A percentile compares a stretch with the other conserved stretches of the same genome.
Evolutionary conservation across 2,329 filamentous ascomycete genomes (phyloP).

Genomic region (Falciphora oryzae): DNA sequence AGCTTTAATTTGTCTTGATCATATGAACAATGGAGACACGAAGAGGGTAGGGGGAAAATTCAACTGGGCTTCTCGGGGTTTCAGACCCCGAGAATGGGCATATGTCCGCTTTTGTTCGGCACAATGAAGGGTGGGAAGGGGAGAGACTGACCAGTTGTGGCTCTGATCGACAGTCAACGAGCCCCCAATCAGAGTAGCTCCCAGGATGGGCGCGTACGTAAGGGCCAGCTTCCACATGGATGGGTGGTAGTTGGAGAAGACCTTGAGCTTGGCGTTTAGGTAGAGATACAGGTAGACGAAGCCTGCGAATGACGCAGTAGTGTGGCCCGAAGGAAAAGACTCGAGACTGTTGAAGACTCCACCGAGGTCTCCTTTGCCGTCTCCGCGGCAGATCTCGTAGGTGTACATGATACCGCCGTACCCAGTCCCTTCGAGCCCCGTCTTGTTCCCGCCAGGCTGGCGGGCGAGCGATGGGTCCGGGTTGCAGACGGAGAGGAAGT

Average conservation of each 20-base stretch:
- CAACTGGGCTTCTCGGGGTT: not conserved
- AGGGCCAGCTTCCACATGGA: conserved; percentile 67
- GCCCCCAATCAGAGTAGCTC: conserved; percentile 61
- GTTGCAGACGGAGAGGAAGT: conserved; percentile 65
- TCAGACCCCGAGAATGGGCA: not conserved
- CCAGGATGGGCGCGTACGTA: conserved; percentile 60
- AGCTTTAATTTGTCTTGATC: not conserved
- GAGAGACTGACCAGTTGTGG: conserved; percentile 53
- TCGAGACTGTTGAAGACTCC: conserved; percentile 65
- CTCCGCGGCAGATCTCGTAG: conserved; percentile 51
- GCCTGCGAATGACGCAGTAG: conserved; percentile 66
- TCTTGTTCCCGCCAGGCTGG: conserved; percentile 29
- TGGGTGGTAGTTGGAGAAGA: conserved; percentile 66
- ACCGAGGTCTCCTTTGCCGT: conserved; percentile 18
- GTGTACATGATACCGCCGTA: conserved; percentile 61
- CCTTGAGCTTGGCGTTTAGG: conserved; percentile 73
- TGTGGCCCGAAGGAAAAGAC: conserved; percentile 68
- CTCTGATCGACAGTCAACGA: conserved; percentile 67
- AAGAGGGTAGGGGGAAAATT: too few relatives aligned
- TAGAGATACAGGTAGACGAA: conserved; percentile 67
- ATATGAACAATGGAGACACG: not conserved
- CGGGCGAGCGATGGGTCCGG: conserved; percentile 44
- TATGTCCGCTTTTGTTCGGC: not conserved
- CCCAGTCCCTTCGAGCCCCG: conserved; percentile 34
- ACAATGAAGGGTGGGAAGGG: not conserved